Evolutionary conservation across 257 asterid species (phyloP), one percentile per base, ranked within the genome.

Genomic region (Solanum etuberosum): DNA sequence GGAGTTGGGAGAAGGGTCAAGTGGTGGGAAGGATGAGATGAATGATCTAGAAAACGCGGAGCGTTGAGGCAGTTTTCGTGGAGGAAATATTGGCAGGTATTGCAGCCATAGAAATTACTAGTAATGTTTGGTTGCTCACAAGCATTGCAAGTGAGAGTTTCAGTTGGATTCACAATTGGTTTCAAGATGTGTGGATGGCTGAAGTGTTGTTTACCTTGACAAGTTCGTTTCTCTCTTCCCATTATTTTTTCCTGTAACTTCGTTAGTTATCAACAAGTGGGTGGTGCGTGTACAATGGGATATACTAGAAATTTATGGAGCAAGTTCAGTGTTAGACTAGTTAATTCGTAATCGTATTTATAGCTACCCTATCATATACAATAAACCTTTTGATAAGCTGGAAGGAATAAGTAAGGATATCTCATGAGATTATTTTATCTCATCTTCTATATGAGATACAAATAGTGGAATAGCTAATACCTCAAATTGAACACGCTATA

Each of bases 1-100:
- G 96, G 94, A 25, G 80, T 38, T 16, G 88, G 85, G 85, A 78
- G 81, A 85, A 94, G 98, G 34, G 74, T 2, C 3, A 93, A 27
- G 3, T 92, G 90, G 89, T 94, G 98, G 21, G 68, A 38, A 15
- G 91, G 87, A 91, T 94, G 98, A 61, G 92, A 91, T 31, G 35
- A 89, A 90, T 93, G 98, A 67, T 90, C 91, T 57, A 92, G 31
- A 34, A 90, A 90, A 32, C 93, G 93, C n/a, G 95, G 94, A 12
- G 90, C 91, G 34, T 92, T 93, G 83, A 92, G 70, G 88, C 95
- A 92, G 31, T 90, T 35, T 42, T 88, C 88, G 78, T 93, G 97
- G 85, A 93, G 93, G 87, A 82, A 85, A 82, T 91, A 91, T 25
- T 57, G n/a, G 94, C 98, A 93, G 1, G 27, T 67, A 15, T 87